Percentiles rank a stretch among this genome's conserved stretches.
Conservation (phyloP, 768 basidiomycete species). For the Psilocybe tampanensis region DNA sequence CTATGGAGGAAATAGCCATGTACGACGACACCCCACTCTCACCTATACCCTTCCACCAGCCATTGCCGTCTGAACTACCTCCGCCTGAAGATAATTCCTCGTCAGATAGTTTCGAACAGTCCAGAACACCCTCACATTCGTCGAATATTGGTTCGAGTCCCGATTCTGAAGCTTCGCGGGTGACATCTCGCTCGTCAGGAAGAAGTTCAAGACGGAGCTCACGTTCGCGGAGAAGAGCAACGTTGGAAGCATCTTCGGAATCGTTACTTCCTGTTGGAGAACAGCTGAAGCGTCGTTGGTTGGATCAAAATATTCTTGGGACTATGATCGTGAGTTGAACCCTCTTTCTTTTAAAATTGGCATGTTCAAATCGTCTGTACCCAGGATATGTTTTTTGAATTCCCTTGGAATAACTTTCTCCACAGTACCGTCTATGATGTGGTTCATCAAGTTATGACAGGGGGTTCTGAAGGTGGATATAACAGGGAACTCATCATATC, state of each 20-base stretch:
- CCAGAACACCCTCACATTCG: not conserved
- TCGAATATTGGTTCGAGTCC: conserved; percentile 13
- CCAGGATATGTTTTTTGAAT: conserved; percentile 94
- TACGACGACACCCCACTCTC: conserved; percentile 55
- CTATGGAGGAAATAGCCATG: conserved; percentile 83
- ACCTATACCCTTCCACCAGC: conserved; percentile 33
- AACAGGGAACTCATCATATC: conserved; percentile 85
- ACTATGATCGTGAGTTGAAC: conserved; percentile 71
- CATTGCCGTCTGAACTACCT: conserved; percentile 35
- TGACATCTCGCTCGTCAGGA: conserved; percentile 25
- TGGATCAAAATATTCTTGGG: conserved; percentile 72
- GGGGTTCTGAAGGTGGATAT: conserved; percentile 76
- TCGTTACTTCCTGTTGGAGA: conserved; percentile 67
- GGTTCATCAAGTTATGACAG: conserved; percentile 93
- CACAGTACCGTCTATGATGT: conserved; percentile 97
- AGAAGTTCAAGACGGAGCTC: conserved; percentile 59
- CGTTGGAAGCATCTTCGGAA: conserved; percentile 35
- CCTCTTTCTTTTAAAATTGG: conserved; percentile 8
- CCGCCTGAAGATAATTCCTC: conserved; percentile 24
- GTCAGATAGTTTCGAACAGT: conserved; percentile 16
- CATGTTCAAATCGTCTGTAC: conserved; percentile 5
- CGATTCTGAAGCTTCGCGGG: conserved; percentile 21
- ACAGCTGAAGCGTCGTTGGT: conserved; percentile 74
- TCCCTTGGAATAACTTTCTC: conserved; percentile 96
- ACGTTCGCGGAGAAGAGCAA: conserved; percentile 49